phyloP scores from a whole-genome alignment of 1,284 basidiomycete genomes.

The Ganoderma resinaceum region DNA sequence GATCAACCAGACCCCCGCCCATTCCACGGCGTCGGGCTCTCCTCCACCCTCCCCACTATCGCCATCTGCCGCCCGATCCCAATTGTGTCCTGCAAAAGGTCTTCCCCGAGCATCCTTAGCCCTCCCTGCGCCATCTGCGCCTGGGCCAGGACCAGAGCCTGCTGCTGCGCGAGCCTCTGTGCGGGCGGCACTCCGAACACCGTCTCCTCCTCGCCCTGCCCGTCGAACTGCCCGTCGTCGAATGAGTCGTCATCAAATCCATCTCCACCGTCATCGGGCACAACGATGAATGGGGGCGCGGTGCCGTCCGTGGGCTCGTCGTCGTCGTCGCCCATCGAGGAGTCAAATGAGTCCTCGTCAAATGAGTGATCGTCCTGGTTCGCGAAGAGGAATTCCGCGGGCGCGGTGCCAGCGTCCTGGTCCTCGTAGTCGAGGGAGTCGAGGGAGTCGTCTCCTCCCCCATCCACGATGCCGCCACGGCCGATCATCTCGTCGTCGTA shows the following conservation, averaged over 20 bases:
- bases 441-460: conserved; percentile 53
- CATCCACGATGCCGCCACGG: conserved; percentile 29
- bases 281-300: conserved; percentile 55
- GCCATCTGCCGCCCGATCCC: conserved; percentile 61
- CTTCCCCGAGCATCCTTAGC: conserved; percentile 63
- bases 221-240: conserved; percentile 40
- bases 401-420: conserved; percentile 35
- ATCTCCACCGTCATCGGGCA: conserved; percentile 33
- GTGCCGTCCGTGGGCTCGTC: conserved; percentile 36
- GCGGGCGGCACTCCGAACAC: conserved; percentile 70
- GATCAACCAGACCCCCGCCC: conserved; percentile 20
- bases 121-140: conserved; percentile 33
- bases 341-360: conserved; percentile 34
- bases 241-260: conserved; percentile 55
- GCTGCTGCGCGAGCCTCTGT: conserved; percentile 43
- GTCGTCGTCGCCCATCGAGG: conserved; percentile 34
- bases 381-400: conserved; percentile 41
- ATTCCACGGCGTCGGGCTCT: conserved; percentile 67
- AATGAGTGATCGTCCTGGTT: conserved; percentile 38
- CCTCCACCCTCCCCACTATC: conserved; percentile 55
- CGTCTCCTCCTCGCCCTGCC: conserved; percentile 62
- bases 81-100: conserved; percentile 67
- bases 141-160: too few species aligned
- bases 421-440: conserved; percentile 63
- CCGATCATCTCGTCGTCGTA: conserved; percentile 38